phyloP scores from a whole-genome alignment of 768 basidiomycete genomes.

The Lentinus tigrinus region DNA sequence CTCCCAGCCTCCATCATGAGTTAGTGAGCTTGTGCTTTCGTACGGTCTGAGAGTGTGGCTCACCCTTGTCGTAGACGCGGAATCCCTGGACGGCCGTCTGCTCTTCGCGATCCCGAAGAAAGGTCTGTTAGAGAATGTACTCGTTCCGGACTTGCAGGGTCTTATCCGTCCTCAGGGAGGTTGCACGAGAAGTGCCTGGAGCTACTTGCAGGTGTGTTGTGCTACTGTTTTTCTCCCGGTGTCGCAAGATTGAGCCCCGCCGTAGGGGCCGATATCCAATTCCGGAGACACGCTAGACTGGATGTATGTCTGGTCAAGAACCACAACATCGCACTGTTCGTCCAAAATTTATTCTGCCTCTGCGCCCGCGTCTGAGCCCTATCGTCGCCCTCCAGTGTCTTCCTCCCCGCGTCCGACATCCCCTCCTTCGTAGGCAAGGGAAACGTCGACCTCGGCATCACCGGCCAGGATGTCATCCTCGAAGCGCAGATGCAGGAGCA shows the following conservation, averaged over 20 bases:
- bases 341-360: not conserved
- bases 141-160: not conserved
- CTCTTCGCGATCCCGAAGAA: conserved; percentile 98
- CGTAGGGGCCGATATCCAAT: conserved; percentile 92
- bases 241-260: not conserved
- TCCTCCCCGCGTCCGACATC: conserved; percentile 95
- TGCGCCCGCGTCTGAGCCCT: not conserved
- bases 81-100: conserved; percentile 78
- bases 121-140: conserved; percentile 50
- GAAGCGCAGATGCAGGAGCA: conserved; percentile 81
- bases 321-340: conserved; percentile 90
- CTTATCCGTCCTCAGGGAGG: conserved; percentile 51
- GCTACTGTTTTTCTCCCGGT: not conserved
- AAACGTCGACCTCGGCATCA: conserved; percentile 94
- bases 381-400: conserved; percentile 56
- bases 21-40: not conserved
- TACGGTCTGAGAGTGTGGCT: not conserved
- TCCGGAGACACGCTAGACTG: conserved; percentile 79
- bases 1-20: not conserved
- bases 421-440: conserved; percentile 99
- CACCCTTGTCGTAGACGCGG: conserved; percentile 48
- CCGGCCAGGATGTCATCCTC: conserved; percentile 95
- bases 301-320: conserved; percentile 95
- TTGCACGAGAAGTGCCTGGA: conserved; percentile 89
- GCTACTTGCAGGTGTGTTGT: conserved; percentile 69